These are phyloP conservation scores for Pseudogymnoascus sp. DNA, from an alignment of 2,329 filamentous ascomycete species.

Conservation along the genomic window DNA sequence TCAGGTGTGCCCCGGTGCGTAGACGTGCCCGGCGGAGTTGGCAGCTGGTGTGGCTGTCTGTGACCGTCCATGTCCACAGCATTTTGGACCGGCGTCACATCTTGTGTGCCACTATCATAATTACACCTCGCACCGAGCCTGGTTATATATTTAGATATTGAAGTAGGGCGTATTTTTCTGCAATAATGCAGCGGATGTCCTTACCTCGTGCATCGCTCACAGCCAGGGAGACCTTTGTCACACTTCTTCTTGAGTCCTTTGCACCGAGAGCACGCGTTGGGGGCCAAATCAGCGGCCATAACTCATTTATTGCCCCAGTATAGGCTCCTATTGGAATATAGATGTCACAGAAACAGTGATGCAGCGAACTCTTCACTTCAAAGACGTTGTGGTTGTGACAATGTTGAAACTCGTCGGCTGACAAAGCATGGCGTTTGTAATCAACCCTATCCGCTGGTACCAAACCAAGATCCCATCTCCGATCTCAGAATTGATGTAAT, in stretches of 20 bases:
- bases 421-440: background rate
- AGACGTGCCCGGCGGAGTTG: background rate
- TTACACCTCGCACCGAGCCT: slow-evolving; percentile 6
- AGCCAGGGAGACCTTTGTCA: slow-evolving; percentile 13
- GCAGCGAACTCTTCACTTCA: background rate
- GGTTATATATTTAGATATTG: slow-evolving; percentile 5
- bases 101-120: slow-evolving; percentile 3
- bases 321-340: background rate
- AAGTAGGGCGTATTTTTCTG: background rate
- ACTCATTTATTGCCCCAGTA: background rate
- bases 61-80: background rate
- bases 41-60: background rate
- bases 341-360: background rate
- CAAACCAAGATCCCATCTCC: background rate
- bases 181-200: background rate
- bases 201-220: slow-evolving; percentile 14
- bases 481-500: background rate
- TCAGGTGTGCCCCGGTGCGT: background rate
- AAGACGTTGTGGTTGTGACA: background rate
- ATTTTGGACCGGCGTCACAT: background rate
- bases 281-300: background rate
- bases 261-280: slow-evolving; percentile 12
- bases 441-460: background rate
- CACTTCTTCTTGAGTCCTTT: slow-evolving; percentile 16
- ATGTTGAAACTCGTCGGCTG: background rate